Evolutionary conservation across 768 basidiomycete species (phyloP).

Genomic region (Hortiboletus flavorubellus): DNA sequence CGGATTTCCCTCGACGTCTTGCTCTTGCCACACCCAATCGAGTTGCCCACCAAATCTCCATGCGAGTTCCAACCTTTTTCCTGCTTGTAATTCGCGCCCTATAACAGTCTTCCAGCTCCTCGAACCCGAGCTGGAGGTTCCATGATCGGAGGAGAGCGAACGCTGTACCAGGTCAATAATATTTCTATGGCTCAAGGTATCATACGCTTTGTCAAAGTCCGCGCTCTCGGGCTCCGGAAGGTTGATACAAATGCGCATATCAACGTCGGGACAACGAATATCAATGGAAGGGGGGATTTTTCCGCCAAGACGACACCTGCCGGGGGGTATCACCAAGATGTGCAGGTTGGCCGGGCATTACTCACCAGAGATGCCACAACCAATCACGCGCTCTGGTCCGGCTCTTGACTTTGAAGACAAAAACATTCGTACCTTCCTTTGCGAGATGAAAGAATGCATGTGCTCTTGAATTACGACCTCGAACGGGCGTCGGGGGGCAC

Average conservation of each 20-base stretch:
- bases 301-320: constrained; percentile 72
- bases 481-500: constrained; percentile 54
- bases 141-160: constrained; percentile 43
- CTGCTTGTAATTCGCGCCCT: constrained; percentile 48
- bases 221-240: constrained; percentile 49
- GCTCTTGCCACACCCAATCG: constrained; percentile 85
- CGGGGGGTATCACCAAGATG: not conserved
- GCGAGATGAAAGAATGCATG: constrained; percentile 48
- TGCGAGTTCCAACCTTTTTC: constrained; percentile 64
- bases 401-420: constrained; percentile 79
- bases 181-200: constrained; percentile 56
- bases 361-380: constrained; percentile 84
- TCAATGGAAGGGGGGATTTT: constrained; percentile 66
- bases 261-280: constrained; percentile 63
- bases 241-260: constrained; percentile 66
- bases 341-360: not conserved
- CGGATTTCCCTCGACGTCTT: constrained; percentile 55
- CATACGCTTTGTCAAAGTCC: constrained; percentile 39
- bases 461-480: constrained; percentile 36
- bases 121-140: constrained; percentile 7
- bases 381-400: constrained; percentile 82
- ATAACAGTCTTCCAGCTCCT: constrained; percentile 63
- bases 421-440: constrained; percentile 76
- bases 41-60: constrained; percentile 74
- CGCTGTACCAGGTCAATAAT: constrained; percentile 61